Conservation (phyloP, 768 basidiomycete species). For the Sarcodon sp. region DNA sequence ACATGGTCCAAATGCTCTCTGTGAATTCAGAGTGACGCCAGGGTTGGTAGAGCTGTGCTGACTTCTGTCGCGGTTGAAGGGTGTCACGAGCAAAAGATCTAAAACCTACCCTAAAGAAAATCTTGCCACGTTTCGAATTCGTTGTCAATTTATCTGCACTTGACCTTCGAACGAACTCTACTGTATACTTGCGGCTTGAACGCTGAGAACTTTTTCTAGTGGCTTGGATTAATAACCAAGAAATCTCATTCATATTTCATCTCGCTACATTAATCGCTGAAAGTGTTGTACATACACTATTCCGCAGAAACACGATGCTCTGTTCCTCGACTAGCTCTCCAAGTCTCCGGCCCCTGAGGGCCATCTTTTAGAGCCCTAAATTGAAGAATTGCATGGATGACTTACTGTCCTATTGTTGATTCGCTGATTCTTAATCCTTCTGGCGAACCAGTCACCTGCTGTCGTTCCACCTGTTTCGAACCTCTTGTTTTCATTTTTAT, state of each 20-base stretch:
- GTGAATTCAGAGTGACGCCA: neutral
- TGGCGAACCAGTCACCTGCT: constrained; percentile 26
- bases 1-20: constrained; percentile 19
- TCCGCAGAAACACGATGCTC: constrained; percentile 6
- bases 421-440: constrained; percentile 26
- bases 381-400: neutral
- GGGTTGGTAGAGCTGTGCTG: neutral
- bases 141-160: too few species aligned
- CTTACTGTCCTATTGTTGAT: constrained; percentile 28
- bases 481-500: constrained; percentile 20
- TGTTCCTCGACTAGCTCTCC: constrained; percentile 11
- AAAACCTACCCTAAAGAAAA: too few species aligned
- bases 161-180: too few species aligned
- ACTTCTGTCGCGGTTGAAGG: too few species aligned
- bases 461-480: constrained; percentile 21
- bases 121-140: too few species aligned
- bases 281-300: too few species aligned
- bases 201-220: too few species aligned
- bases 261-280: too few species aligned
- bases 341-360: constrained; percentile 11
- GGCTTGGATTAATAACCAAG: too few species aligned
- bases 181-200: too few species aligned
- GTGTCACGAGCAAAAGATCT: too few species aligned
- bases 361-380: neutral
- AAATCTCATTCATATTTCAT: too few species aligned